phyloP scores from a whole-genome alignment of 257 asterid genomes.

The Solanum gracilifrons region DNA sequence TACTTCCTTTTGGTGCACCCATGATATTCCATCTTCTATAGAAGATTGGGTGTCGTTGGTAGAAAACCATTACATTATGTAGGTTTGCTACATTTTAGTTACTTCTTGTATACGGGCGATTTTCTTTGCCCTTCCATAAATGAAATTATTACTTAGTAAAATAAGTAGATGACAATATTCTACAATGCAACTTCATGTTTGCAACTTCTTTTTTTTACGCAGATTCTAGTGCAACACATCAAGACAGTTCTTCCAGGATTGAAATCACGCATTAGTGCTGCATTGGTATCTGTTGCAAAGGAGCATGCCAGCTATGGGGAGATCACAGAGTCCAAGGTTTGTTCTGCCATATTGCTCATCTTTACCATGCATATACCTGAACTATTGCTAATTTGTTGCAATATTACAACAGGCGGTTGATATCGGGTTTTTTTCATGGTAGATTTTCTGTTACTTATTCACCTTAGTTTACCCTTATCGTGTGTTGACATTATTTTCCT shows the following conservation, averaged over 20 bases:
- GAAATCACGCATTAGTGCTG: slow-evolving; percentile 75
- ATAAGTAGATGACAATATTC: not conserved
- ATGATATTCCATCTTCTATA: not conserved
- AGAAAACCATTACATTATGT: not conserved
- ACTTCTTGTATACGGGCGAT: not conserved
- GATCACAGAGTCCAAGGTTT: slow-evolving; percentile 84
- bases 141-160: not conserved
- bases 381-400: not conserved
- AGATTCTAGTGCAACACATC: slow-evolving; percentile 88
- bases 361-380: not conserved
- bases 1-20: not conserved
- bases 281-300: slow-evolving; percentile 76
- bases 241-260: slow-evolving; percentile 81
- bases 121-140: not conserved
- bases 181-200: not conserved
- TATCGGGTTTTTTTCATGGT: not conserved
- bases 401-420: not conserved
- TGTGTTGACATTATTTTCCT: not conserved
- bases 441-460: not conserved
- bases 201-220: not conserved
- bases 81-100: not conserved
- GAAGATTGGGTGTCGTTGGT: not conserved
- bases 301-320: slow-evolving; percentile 97
- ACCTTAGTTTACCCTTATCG: not conserved
- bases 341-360: not conserved